Base-by-base conservation (phyloP, 2,329 filamentous ascomycete genomes). In the Neopestalotiopsis sp. region DNA sequence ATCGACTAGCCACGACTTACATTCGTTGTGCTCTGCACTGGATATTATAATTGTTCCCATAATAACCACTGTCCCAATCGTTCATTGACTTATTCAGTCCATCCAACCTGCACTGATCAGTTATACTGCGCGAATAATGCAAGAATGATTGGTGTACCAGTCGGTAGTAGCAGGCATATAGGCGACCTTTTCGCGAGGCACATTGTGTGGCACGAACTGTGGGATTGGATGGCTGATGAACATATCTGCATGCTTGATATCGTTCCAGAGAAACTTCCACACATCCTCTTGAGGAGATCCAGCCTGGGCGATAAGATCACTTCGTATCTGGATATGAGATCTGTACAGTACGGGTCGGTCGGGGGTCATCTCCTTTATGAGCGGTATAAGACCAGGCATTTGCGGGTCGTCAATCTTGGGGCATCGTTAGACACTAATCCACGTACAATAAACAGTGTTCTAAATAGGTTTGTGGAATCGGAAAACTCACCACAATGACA, bases 221-320 rank as follows among this genome's bases (percentile, higher is more conserved):
- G 88, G 89, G 66, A 96, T 92, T 0, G 94, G 93, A 73, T 96
- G 93, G 74, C 91, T 94, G 79, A 96, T 91, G 80, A 95, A 96
- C 77, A 94, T 83, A 79, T 96, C 93, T 10, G 91, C 90, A 1
- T 87, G 80, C 75, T 91, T 86, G 74, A 94, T 92, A 71, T 89
- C 88, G 63, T 88, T 82, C 92, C 92, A 95, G 9, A 96, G 81
- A 81, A 90, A 94, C 38, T 87, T 82, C 93, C 93, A 96, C 13
- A 92, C 89, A 71, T 93, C 90, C 4, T 87, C 87, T 73, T 94
- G 92, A 0, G 92, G 90, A 2, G 89, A 90, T 1, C 87, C 90
- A 1, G 86, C 78, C 62, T 86, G 81, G 63, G 88, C 87, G 6
- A 91, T 87, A 13, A 95, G 85, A 75, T 96, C 93, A 70, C 89